Evolutionary conservation across 768 basidiomycete species (phyloP).

Genomic region (Mycena crocata): DNA sequence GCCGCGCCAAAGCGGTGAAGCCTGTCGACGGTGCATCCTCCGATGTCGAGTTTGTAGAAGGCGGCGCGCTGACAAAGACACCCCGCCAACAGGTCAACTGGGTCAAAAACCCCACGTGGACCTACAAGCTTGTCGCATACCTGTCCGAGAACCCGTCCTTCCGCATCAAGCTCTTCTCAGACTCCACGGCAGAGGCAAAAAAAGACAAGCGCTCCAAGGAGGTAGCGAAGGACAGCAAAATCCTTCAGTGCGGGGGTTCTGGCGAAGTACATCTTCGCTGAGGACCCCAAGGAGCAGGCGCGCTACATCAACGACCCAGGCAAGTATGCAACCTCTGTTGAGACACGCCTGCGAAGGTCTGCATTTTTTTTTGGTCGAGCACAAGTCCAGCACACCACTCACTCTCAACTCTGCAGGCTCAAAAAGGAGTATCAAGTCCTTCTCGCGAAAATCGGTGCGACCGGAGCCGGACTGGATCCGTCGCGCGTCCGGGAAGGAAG

Average conservation of each 20-base stretch:
- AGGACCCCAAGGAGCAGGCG: background rate
- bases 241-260: slow-evolving; percentile 24
- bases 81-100: background rate
- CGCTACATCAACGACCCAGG: slow-evolving; percentile 6
- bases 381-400: background rate
- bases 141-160: slow-evolving; percentile 29
- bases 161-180: slow-evolving; percentile 38
- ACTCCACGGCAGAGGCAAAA: slow-evolving; percentile 40
- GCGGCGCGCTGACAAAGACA: background rate
- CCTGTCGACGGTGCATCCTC: background rate
- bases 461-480: slow-evolving; percentile 17
- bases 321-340: background rate
- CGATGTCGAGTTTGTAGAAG: background rate
- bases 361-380: background rate
- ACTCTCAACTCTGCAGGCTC: background rate
- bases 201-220: slow-evolving; percentile 35
- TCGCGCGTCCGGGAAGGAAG: background rate
- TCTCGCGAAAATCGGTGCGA: slow-evolving; percentile 1
- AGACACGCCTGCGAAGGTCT: slow-evolving; percentile 10
- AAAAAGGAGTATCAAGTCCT: background rate
- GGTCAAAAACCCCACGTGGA: slow-evolving; percentile 5
- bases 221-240: slow-evolving; percentile 35
- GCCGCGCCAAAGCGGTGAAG: background rate
- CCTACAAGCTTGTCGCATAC: slow-evolving; percentile 17
- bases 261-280: slow-evolving; percentile 14